These are phyloP conservation scores for Blastobotrys attinorum DNA, from an alignment of 805 yeast species.

Conservation along the genomic window DNA sequence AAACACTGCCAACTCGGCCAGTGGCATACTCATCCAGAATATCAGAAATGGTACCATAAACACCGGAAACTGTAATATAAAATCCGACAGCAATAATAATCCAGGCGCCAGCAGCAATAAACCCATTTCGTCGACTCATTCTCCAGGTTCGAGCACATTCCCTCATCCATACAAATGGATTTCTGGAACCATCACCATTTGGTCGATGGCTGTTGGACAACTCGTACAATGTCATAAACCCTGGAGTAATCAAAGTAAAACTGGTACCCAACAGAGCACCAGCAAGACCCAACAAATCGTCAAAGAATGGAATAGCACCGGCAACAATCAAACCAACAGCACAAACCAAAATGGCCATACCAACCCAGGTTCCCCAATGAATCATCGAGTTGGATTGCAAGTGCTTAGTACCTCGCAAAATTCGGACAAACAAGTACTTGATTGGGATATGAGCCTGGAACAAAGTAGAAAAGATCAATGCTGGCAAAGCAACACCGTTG, in stretches of 20 bases:
- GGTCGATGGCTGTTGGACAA: no score
- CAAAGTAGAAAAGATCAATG: constrained; percentile 3
- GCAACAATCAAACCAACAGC: constrained; percentile 4
- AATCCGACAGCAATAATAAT: constrained; percentile 1
- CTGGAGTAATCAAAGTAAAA: constrained; percentile 6
- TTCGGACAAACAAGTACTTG: constrained; percentile 4
- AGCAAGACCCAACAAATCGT: constrained; percentile 4
- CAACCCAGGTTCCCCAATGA: constrained; percentile 5
- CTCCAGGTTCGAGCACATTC: not conserved
- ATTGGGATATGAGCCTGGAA: constrained; percentile 6
- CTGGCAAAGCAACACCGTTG: constrained; percentile 4
- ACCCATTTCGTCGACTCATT: not conserved
- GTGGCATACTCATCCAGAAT: constrained; percentile 2
- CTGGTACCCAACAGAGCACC: constrained; percentile 6
- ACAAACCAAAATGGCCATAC: constrained; percentile 2
- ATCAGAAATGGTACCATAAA: constrained; percentile 3
- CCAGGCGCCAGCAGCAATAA: constrained; percentile 1
- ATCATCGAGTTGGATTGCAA: constrained; percentile 1
- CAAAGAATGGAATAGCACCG: constrained; percentile 4
- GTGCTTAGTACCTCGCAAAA: constrained; percentile 3
- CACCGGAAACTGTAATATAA: constrained; percentile 5
- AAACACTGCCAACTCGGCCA: constrained; percentile 3
- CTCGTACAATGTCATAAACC: constrained; percentile 2
- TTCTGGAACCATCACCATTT: no score
- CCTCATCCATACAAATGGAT: not conserved